Evolutionary conservation across 2,329 filamentous ascomycete species (phyloP).

Genomic region (Colletotrichum nymphaeae): DNA sequence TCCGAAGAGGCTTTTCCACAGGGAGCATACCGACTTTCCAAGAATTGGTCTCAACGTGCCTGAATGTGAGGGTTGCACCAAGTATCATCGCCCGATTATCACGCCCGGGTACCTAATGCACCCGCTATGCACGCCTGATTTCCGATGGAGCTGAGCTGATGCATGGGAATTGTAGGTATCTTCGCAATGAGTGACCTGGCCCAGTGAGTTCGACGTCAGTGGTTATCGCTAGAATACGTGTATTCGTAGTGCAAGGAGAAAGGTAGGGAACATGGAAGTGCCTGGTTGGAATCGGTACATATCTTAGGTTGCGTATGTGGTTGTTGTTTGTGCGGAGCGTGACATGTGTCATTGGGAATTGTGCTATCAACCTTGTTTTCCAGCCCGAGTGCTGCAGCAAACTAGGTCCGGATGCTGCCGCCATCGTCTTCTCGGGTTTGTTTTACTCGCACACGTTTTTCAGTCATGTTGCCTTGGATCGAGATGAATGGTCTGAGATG

Average conservation of each 20-base stretch:
- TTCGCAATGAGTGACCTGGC: no score
- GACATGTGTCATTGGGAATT: background rate
- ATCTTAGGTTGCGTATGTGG: background rate
- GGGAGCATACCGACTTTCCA: conserved; percentile 7
- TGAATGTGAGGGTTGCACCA: conserved; percentile 2
- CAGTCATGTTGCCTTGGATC: background rate
- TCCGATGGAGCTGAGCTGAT: background rate
- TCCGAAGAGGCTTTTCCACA: conserved; percentile 21
- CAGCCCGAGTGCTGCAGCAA: background rate
- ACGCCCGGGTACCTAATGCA: background rate
- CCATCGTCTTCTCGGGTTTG: background rate
- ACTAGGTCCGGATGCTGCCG: background rate
- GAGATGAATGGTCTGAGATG: background rate
- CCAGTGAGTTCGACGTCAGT: no score
- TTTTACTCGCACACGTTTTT: background rate
- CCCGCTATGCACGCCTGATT: background rate
- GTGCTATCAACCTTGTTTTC: background rate
- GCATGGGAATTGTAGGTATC: background rate
- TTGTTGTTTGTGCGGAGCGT: background rate
- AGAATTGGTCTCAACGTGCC: background rate
- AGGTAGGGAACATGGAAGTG: background rate
- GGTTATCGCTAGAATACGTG: no score
- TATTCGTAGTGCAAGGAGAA: background rate
- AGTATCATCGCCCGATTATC: conserved; percentile 12
- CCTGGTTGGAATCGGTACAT: background rate